A percentile compares a stretch with the other conserved stretches of the same genome.
Evolutionary conservation across 495 filamentous ascomycete species (phyloP).

Genomic region (Podospora anserina): DNA sequence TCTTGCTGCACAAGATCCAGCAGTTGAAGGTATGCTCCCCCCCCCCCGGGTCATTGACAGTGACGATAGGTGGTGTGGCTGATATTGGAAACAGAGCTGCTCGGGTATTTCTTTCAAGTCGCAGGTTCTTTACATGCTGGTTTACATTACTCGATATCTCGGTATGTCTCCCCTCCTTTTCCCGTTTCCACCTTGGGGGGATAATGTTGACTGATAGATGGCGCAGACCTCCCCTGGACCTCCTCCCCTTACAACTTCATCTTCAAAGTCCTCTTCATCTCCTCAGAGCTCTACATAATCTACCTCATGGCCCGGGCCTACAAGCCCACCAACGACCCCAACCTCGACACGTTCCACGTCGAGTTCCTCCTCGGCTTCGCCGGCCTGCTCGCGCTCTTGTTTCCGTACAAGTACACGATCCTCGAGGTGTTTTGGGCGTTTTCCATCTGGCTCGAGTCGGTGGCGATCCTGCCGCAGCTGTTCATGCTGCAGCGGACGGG

Average conservation of each 20-base stretch:
- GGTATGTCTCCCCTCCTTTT: constrained; percentile 45
- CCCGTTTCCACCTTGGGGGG: not conserved
- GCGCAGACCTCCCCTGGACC: constrained; percentile 81
- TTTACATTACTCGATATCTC: constrained; percentile 90
- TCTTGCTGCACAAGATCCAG: constrained; percentile 93
- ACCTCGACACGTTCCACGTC: constrained; percentile 93
- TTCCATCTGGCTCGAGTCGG: constrained; percentile 94
- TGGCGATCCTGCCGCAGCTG: constrained; percentile 93
- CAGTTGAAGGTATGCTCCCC: constrained; percentile 67
- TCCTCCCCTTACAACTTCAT: constrained; percentile 81
- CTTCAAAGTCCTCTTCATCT: constrained; percentile 95
- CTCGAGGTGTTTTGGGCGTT: constrained; percentile 91
- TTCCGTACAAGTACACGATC: constrained; percentile 72
- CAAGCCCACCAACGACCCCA: constrained; percentile 92
- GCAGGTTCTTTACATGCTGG: constrained; percentile 86
- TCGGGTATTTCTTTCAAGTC: constrained; percentile 98
- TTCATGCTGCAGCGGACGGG: constrained; percentile 98
- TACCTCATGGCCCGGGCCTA: constrained; percentile 96
- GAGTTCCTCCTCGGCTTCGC: constrained; percentile 84
- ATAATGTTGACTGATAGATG: not conserved
- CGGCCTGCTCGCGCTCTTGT: constrained; percentile 72
- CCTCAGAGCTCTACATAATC: constrained; percentile 83
- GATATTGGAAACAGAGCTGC: constrained; percentile 65
- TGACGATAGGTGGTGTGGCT: constrained; percentile 13
- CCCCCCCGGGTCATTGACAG: not conserved